Evolutionary conservation across 441 rosid species (phyloP).

Genomic region (Arabidopsis lyrata): DNA sequence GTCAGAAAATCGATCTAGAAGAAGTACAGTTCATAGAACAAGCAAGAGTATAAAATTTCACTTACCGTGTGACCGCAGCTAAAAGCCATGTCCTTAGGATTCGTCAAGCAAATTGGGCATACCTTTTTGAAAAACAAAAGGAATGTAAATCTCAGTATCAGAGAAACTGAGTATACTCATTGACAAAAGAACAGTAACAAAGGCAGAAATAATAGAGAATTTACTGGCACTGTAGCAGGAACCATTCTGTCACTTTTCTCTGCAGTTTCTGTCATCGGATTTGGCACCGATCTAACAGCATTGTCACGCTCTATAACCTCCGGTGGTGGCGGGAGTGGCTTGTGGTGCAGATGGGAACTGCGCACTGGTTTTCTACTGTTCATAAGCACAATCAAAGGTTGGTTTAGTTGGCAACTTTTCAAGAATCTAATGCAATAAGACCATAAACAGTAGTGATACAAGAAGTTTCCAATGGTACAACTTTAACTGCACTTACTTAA

Average conservation of each 20-base stretch:
- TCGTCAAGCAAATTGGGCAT: constrained; percentile 93
- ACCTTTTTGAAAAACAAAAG: constrained; percentile 51
- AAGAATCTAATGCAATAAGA: constrained; percentile 17
- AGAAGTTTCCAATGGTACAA: not conserved
- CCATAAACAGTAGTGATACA: not conserved
- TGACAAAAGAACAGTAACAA: not conserved
- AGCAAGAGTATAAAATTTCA: constrained; percentile 20
- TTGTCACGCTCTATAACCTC: constrained; percentile 73
- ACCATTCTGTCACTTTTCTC: constrained; percentile 52
- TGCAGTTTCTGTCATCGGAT: constrained; percentile 33
- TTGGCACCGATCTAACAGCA: constrained; percentile 51
- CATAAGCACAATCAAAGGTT: constrained; percentile 36
- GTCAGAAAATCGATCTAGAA: constrained; percentile 2
- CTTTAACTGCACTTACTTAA: constrained; percentile 53
- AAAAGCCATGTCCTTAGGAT: constrained; percentile 94
- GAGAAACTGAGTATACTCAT: not conserved
- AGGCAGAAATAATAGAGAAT: not conserved
- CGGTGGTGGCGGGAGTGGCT: constrained; percentile 76
- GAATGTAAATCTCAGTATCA: not conserved
- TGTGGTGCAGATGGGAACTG: constrained; percentile 42
- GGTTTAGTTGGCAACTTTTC: not conserved
- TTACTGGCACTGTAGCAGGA: constrained; percentile 53
- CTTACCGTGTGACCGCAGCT: constrained; percentile 89
- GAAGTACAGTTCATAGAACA: constrained; percentile 20
- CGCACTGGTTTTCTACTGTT: constrained; percentile 47